phyloP scores from a whole-genome alignment of 441 rosid genomes.

The Omphalea diandra region DNA sequence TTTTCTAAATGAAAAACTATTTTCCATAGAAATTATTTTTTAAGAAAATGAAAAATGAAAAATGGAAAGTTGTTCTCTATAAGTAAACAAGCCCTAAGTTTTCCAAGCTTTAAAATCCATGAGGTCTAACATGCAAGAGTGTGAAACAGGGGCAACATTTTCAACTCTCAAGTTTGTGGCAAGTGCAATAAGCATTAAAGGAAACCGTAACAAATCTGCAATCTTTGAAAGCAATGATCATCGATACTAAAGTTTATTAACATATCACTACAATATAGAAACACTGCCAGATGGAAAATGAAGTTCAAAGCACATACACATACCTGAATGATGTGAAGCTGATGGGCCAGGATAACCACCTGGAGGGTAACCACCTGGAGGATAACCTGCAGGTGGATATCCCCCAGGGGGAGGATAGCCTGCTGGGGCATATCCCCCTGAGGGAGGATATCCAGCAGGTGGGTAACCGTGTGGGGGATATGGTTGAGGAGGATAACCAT shows the following conservation, averaged over 20 bases:
- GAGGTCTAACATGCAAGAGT: not conserved
- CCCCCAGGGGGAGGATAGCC: constrained; percentile 52
- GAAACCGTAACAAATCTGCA: too few species aligned
- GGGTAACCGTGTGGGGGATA: constrained; percentile 38
- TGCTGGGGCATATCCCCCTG: constrained; percentile 35
- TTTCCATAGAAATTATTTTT: too few species aligned
- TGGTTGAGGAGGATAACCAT: constrained; percentile 50
- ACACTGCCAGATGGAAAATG: too few species aligned
- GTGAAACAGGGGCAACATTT: too few species aligned
- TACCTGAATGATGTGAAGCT: constrained; percentile 50
- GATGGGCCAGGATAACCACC: constrained; percentile 55
- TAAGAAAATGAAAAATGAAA: too few species aligned
- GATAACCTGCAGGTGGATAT: constrained; percentile 42
- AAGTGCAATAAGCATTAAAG: too few species aligned
- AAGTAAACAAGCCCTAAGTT: too few species aligned
- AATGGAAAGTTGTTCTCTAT: too few species aligned
- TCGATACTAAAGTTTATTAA: not conserved
- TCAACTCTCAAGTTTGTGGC: not conserved
- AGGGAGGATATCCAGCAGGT: constrained; percentile 45
- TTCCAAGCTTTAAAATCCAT: too few species aligned
- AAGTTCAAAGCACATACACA: not conserved
- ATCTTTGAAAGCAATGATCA: too few species aligned
- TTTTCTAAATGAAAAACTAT: too few species aligned
- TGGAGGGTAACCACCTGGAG: constrained; percentile 26
- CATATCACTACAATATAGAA: not conserved